phyloP scores from a whole-genome alignment of 1,284 basidiomycete species.

The Trichosporon inkin region DNA sequence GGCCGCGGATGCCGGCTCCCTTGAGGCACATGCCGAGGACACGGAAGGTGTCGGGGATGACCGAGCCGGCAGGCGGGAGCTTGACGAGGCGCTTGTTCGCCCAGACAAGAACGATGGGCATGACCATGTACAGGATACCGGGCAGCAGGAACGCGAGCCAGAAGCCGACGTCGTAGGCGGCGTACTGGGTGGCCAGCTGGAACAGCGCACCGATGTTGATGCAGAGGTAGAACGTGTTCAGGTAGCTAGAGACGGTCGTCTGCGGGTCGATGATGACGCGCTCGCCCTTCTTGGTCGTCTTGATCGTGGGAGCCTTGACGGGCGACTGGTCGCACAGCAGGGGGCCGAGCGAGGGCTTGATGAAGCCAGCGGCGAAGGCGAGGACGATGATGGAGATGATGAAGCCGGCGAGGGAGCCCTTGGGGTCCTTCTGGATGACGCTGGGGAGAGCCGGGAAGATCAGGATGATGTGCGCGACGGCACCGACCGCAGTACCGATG shows the following conservation, averaged over 20 bases:
- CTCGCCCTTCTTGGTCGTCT: conserved; percentile 40
- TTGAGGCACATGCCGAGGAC: conserved; percentile 32
- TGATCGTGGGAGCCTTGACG: conserved; percentile 37
- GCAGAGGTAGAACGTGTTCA: conserved; percentile 41
- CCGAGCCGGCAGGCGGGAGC: conserved; percentile 53
- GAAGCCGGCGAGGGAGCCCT: conserved; percentile 32
- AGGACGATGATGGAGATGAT: conserved; percentile 48
- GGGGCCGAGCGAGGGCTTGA: conserved; percentile 48
- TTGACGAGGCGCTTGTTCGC: conserved; percentile 31
- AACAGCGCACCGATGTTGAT: conserved; percentile 51
- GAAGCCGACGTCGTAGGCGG: conserved; percentile 48
- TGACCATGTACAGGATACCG: conserved; percentile 52
- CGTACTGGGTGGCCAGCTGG: conserved; percentile 43
- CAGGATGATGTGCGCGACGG: conserved; percentile 43
- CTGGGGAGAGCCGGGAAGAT: conserved; percentile 45
- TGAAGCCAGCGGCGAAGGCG: conserved; percentile 47
- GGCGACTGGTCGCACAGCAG: conserved; percentile 50
- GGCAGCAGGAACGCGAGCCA: conserved; percentile 54
- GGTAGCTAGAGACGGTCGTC: conserved; percentile 42
- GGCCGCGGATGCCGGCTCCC: conserved; percentile 34
- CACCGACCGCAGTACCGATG: conserved; percentile 47
- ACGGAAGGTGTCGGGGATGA: conserved; percentile 47
- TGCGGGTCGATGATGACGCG: conserved; percentile 48
- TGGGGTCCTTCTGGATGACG: conserved; percentile 31
- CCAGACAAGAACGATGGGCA: conserved; percentile 33